A percentile compares a stretch with the other conserved stretches of the same genome.
These are phyloP conservation scores for Starmerella lactis-condensi DNA, from an alignment of 805 yeast species.

Conservation along the genomic window DNA sequence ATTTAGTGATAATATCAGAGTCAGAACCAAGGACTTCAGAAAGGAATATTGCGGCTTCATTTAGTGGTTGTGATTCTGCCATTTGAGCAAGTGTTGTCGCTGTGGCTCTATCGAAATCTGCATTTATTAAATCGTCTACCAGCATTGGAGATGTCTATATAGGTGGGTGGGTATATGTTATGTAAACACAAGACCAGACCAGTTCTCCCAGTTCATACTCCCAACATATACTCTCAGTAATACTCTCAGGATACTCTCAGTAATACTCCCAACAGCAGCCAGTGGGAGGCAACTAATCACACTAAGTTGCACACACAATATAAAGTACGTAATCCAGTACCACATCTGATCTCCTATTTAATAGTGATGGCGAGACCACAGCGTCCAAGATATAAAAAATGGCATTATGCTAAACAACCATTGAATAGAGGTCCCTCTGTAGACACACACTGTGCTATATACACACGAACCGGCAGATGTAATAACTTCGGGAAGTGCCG, in stretches of 20 bases:
- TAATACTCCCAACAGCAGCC: not conserved
- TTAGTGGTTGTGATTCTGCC: slow-evolving; percentile 10
- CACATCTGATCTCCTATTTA: not conserved
- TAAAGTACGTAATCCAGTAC: not conserved
- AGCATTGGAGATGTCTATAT: slow-evolving; percentile 11
- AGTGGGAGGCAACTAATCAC: slow-evolving; percentile 1
- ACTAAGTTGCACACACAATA: not conserved
- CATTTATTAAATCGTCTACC: slow-evolving; percentile 8
- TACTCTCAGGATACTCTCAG: not conserved
- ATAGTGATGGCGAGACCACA: not conserved
- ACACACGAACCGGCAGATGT: slow-evolving; percentile 32
- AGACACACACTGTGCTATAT: slow-evolving; percentile 17
- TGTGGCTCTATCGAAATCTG: slow-evolving; percentile 16
- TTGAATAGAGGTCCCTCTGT: not conserved
- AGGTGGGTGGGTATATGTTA: slow-evolving; percentile 1
- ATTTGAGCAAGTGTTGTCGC: slow-evolving; percentile 13
- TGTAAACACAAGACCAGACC: not conserved
- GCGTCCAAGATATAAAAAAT: not conserved
- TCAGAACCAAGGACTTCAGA: slow-evolving; percentile 10
- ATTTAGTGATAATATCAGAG: slow-evolving; percentile 6
- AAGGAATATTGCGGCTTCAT: slow-evolving; percentile 13
- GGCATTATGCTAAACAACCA: not conserved
- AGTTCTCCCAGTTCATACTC: not conserved
- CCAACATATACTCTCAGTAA: not conserved
- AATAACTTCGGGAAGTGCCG: slow-evolving; percentile 34